Conservation (phyloP, 2,329 filamentous ascomycete genomes). For the Aureobasidium mangrovei region DNA sequence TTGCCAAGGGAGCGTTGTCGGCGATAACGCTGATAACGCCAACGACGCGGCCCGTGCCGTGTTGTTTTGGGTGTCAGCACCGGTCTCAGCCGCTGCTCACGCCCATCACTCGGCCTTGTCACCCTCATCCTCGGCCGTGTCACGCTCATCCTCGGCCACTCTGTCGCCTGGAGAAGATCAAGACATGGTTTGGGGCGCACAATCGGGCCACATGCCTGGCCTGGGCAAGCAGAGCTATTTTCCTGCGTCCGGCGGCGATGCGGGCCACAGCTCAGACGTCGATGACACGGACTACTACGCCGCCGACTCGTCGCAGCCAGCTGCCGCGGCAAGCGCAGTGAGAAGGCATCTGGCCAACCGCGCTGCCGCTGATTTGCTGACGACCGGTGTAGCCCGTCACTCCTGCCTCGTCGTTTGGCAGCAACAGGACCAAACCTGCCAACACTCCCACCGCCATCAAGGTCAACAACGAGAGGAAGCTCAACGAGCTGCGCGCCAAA, state of each 20-base stretch:
- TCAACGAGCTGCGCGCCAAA: constrained; percentile 2
- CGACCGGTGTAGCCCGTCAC: neutral
- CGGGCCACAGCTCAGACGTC: neutral
- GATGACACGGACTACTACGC: constrained; percentile 5
- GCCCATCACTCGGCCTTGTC: neutral
- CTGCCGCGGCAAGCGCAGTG: neutral
- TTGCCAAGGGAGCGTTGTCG: neutral
- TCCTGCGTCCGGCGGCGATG: too few relatives aligned
- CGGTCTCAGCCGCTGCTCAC: neutral
- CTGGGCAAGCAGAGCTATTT: too few relatives aligned
- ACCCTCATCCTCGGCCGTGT: neutral
- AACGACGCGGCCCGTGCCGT: neutral
- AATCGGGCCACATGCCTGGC: too few relatives aligned
- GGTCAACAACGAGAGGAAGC: neutral
- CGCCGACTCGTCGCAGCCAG: neutral
- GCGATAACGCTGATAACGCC: neutral
- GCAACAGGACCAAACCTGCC: neutral
- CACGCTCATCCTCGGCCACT: too few relatives aligned
- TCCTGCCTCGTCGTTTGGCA: neutral
- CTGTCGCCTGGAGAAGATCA: too few relatives aligned
- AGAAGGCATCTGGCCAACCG: neutral
- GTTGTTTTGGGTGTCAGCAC: neutral
- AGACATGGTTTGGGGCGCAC: too few relatives aligned
- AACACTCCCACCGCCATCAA: neutral
- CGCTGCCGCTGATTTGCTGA: neutral